phyloP scores from a whole-genome alignment of 257 asterid species.

The Asclepias syriaca region DNA sequence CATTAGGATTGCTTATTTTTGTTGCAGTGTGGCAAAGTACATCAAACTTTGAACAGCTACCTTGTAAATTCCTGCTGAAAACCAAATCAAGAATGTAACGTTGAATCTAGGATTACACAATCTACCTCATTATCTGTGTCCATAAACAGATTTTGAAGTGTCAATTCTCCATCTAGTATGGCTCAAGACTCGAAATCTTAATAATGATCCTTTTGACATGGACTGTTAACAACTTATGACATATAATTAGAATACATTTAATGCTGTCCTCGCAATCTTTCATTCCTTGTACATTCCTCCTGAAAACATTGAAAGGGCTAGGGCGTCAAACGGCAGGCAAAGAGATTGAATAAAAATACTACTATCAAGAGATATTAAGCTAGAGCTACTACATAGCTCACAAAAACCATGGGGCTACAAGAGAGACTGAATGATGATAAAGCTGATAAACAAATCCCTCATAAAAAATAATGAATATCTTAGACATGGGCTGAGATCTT shows the following conservation, averaged over 20 bases:
- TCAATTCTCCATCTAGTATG: neutral
- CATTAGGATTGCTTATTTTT: neutral
- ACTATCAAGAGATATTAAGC: neutral
- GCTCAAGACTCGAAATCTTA: neutral
- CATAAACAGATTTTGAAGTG: neutral
- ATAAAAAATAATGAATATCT: neutral
- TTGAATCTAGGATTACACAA: neutral
- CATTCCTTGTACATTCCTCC: constrained; percentile 28
- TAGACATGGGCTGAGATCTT: neutral
- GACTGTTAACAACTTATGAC: neutral
- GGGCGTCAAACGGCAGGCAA: neutral
- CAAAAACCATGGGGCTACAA: neutral
- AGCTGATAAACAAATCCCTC: neutral
- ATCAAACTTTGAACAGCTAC: neutral
- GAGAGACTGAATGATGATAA: neutral
- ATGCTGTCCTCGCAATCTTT: constrained; percentile 12
- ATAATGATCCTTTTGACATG: neutral
- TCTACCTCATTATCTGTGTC: neutral
- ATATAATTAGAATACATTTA: neutral
- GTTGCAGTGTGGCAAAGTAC: neutral
- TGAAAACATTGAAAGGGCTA: constrained; percentile 6
- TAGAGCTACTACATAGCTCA: neutral
- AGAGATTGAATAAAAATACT: neutral
- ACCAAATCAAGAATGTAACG: neutral
- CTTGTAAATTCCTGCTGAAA: neutral